Evolutionary conservation across 257 asterid species (phyloP).

Genomic region (Parsonsia alboflavescens): DNA sequence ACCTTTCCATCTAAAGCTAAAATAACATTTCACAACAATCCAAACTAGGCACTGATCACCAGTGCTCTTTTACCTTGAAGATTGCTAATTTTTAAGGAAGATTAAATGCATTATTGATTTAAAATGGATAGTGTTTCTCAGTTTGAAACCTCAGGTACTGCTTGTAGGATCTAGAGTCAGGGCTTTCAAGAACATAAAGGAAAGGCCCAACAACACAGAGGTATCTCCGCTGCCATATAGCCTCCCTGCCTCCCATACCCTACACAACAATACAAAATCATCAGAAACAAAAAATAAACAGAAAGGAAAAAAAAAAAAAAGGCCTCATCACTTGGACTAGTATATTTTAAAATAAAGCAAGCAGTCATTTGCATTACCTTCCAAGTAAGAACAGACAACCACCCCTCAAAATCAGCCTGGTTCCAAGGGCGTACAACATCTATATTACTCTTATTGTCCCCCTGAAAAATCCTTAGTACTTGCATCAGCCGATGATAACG

Average conservation of each 20-base stretch:
- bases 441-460: constrained; percentile 38
- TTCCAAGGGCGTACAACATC: constrained; percentile 72
- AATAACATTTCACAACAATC: not conserved
- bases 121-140: not conserved
- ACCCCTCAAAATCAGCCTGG: constrained; percentile 86
- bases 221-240: constrained; percentile 93
- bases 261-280: constrained; percentile 24
- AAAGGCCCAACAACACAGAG: constrained; percentile 82
- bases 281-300: constrained; percentile 8
- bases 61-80: not conserved
- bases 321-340: not conserved
- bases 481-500: constrained; percentile 96
- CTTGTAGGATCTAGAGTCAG: constrained; percentile 76
- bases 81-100: not conserved
- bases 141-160: constrained; percentile 62
- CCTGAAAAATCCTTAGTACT: constrained; percentile 74
- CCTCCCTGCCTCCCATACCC: constrained; percentile 99
- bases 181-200: constrained; percentile 71
- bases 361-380: constrained; percentile 41
- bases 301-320: constrained; percentile 6
- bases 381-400: constrained; percentile 72
- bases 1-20: not conserved
- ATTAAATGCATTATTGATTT: not conserved
- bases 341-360: not conserved
- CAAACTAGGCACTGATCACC: not conserved